Evolutionary conservation across 2,329 filamentous ascomycete genomes (phyloP), one percentile per base, ranked within the genome.

Genomic region (Claviceps sp.): DNA sequence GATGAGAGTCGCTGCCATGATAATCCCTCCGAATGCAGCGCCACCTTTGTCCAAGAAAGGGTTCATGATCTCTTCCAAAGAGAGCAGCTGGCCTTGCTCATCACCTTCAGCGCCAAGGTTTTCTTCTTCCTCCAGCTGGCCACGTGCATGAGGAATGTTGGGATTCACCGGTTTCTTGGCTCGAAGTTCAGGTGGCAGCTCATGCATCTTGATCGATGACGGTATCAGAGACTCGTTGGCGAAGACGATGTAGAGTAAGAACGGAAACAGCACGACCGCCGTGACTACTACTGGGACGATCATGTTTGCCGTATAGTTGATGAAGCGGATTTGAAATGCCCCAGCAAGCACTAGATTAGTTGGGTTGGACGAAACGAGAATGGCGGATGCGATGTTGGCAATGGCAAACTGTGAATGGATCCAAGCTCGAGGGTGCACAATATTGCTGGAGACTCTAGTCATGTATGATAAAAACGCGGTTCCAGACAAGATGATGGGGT

Each of bases 391-490:
- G 47, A 88, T 84, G 55, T 88, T 88, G 49, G 83, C 83, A 1
- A 86, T 65, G 16, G 84, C 77, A 52, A 88, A 88, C 53, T 88
- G 85, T 2, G 77, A 78, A 57, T 80, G 76, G 22, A 88, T 86
- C 84, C 85, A 88, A 0, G 85, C 85, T 59, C 80, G 71, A 0
- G 85, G 83, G 52, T 85, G 78, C 11, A 75, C 67, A 53, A 88
- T 88, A 56, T 88, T 88, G 64, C 77, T 81, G 0, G 83, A 86
- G 0, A 86, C 83, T 6, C 83, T 73, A 0, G 83, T 88, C 82
- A 88, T 86, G 64, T 88, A 88, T 2, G 84, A 81, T 13, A 88
- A 73, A 52, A 88, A 88, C 0, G 85, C 78, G 0, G 84, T 88
- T 1, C 85, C 85, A 0, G 83, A 86, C 0, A 88, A 67, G 50